A percentile compares a stretch with the other conserved stretches of the same genome.
These are phyloP conservation scores for Aspergillus caelatus DNA, from an alignment of 2,329 filamentous ascomycete genomes.

Conservation along the genomic window DNA sequence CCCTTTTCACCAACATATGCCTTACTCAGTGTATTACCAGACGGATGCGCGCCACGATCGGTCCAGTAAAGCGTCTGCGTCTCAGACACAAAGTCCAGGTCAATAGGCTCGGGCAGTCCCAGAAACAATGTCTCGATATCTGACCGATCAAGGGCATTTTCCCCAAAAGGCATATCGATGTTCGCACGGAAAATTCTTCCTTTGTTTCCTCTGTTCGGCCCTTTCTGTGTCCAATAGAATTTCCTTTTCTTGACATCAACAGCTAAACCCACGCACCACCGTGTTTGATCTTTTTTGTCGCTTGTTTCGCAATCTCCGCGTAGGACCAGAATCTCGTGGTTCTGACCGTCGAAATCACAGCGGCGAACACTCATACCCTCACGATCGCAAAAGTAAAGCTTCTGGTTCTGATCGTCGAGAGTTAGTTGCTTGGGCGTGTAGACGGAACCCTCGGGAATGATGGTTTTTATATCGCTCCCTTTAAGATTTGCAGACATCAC, in stretches of 20 bases:
- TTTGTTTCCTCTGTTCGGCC: slow-evolving; percentile 52
- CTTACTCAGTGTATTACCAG: slow-evolving; percentile 57
- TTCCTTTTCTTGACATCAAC: slow-evolving; percentile 48
- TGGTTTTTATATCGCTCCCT: slow-evolving; percentile 46
- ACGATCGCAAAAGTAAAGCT: slow-evolving; percentile 49
- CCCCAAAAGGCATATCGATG: slow-evolving; percentile 42
- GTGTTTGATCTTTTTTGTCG: too few relatives aligned
- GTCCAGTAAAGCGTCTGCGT: slow-evolving; percentile 59
- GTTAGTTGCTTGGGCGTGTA: slow-evolving; percentile 54
- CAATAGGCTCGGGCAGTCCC: slow-evolving; percentile 56
- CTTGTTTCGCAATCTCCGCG: not conserved
- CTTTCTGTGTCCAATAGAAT: slow-evolving; percentile 66
- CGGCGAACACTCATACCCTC: slow-evolving; percentile 45
- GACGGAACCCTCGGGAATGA: slow-evolving; percentile 49
- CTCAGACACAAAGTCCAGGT: slow-evolving; percentile 57
- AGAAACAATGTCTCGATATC: slow-evolving; percentile 51
- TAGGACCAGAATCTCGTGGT: slow-evolving; percentile 43
- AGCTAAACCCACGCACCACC: slow-evolving; percentile 61
- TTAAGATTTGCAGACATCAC: slow-evolving; percentile 52
- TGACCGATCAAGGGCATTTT: slow-evolving; percentile 36
- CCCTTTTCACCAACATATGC: slow-evolving; percentile 23
- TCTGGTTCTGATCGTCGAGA: slow-evolving; percentile 29
- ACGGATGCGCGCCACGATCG: slow-evolving; percentile 60
- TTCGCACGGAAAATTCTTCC: slow-evolving; percentile 59
- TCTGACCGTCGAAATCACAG: slow-evolving; percentile 37